Base-by-base conservation (phyloP, 139 green algal species). In the Picochlorum sp. region DNA sequence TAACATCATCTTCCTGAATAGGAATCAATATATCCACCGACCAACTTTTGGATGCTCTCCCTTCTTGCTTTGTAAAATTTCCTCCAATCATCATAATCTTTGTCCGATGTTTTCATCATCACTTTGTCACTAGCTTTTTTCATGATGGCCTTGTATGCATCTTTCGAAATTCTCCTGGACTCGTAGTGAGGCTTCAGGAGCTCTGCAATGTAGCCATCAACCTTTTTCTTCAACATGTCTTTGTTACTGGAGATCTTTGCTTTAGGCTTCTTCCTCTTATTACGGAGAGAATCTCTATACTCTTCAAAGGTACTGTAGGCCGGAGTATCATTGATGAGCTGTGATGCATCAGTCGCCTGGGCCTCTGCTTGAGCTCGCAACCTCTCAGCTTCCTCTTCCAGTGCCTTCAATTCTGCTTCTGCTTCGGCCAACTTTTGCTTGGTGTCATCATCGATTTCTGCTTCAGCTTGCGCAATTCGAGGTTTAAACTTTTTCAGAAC, bases 81-180 rank as follows among this genome's bases (percentile, higher is more conserved):
- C 20, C 14, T 61, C 18, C 66, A 30, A 44, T 34, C 30, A 0
- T 14, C 8, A 20, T 51, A 50, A 26, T 21, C 30, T 21, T 30
- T 26, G 0, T 20, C 44, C 9, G 30, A n/a, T 18, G 31, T 30
- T 26, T 54, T 66, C 8, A 15, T n/a, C 15, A 54, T 56, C 14
- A 66, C 34, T 66, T 66, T 66, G 6, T 38, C 23, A 2, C 44
- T 20, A 28, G 68, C 65, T 47, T 75, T 81, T 5, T 71, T 57
- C 34, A 67, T 49, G 18, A 71, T 59, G 57, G 65, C 71, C 59
- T 86, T 87, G 72, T 62, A 84, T 16, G 73, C 54, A 37, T 87
- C 80, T 45, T 71, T 79, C 45, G 61, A 62, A 23, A 86, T 67
- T 16, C 31, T 7, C 51, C 74, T 71, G 3, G 51, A n/a, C 23